Evolutionary conservation across 495 filamentous ascomycete species (phyloP).

Genomic region (Neurospora tetrasperma): DNA sequence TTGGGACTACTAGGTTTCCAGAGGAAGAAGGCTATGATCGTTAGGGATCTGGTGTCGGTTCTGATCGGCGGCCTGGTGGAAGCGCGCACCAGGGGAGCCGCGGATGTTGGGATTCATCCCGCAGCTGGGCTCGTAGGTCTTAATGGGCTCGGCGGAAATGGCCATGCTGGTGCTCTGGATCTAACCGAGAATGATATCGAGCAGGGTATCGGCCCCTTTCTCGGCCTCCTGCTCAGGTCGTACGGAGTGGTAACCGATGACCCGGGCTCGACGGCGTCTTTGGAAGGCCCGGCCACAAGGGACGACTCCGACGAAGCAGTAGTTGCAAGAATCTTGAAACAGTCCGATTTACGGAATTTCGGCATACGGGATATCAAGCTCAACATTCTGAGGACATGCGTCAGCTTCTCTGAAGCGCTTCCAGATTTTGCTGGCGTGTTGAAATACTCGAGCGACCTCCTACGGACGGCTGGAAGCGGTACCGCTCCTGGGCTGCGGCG

Average conservation of each 20-base stretch:
- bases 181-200: slow-evolving; percentile 68
- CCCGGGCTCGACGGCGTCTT: slow-evolving; percentile 4
- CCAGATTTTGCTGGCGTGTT: slow-evolving; percentile 86
- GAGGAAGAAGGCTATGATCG: slow-evolving; percentile 77
- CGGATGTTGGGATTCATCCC: slow-evolving; percentile 90
- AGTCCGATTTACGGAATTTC: slow-evolving; percentile 46
- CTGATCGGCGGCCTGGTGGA: slow-evolving; percentile 81
- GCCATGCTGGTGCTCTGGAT: slow-evolving; percentile 52
- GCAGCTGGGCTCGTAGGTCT: slow-evolving; percentile 70
- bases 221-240: slow-evolving; percentile 36
- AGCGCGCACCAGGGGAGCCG: slow-evolving; percentile 82
- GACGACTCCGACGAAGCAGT: slow-evolving; percentile 40
- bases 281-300: slow-evolving; percentile 4
- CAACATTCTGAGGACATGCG: slow-evolving; percentile 72
- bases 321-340: slow-evolving; percentile 39
- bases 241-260: slow-evolving; percentile 40
- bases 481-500: slow-evolving; percentile 57
- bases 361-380: slow-evolving; percentile 66
- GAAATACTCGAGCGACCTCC: slow-evolving; percentile 70
- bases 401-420: slow-evolving; percentile 85
- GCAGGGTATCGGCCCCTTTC: slow-evolving; percentile 49
- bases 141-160: slow-evolving; percentile 30
- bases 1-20: slow-evolving; percentile 64
- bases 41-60: slow-evolving; percentile 73
- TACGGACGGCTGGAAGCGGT: slow-evolving; percentile 71